phyloP scores from a whole-genome alignment of 2,329 filamentous ascomycete genomes.

The Lecanicillium sp. region DNA sequence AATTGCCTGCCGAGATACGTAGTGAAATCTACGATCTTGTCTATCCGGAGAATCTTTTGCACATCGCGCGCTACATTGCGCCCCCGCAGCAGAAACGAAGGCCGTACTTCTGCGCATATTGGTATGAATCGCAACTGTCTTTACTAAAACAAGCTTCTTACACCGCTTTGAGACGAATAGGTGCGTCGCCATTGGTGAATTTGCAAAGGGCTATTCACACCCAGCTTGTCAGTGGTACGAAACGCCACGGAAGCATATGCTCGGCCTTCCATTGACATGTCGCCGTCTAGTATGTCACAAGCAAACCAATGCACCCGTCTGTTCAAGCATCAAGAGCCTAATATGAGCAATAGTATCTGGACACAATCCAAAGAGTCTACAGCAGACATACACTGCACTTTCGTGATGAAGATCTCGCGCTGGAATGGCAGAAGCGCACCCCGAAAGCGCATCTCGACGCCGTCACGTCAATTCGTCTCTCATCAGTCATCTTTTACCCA shows the following conservation, averaged over 20 bases:
- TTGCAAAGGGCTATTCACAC: not conserved
- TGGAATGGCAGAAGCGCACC: not conserved
- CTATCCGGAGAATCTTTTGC: not conserved
- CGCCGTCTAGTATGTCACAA: not conserved
- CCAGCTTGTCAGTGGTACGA: not conserved
- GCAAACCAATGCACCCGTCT: not conserved
- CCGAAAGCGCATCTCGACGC: not conserved
- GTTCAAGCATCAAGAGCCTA: not conserved
- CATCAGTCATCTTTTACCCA: not conserved
- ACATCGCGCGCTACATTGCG: not conserved
- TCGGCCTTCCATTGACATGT: not conserved
- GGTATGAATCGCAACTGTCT: not conserved
- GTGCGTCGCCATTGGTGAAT: not conserved
- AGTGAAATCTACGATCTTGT: not conserved
- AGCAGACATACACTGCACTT: not conserved
- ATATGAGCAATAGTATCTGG: not conserved
- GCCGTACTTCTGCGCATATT: not conserved
- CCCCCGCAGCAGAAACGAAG: not conserved
- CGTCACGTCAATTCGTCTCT: not conserved
- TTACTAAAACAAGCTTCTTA: not conserved
- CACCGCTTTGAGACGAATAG: not conserved
- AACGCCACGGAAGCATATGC: not conserved
- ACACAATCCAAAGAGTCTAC: not conserved
- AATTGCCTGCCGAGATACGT: not conserved
- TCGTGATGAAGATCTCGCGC: not conserved